Evolutionary conservation across 2,329 filamentous ascomycete genomes (phyloP).

Genomic region (Nigrospora osmanthi): DNA sequence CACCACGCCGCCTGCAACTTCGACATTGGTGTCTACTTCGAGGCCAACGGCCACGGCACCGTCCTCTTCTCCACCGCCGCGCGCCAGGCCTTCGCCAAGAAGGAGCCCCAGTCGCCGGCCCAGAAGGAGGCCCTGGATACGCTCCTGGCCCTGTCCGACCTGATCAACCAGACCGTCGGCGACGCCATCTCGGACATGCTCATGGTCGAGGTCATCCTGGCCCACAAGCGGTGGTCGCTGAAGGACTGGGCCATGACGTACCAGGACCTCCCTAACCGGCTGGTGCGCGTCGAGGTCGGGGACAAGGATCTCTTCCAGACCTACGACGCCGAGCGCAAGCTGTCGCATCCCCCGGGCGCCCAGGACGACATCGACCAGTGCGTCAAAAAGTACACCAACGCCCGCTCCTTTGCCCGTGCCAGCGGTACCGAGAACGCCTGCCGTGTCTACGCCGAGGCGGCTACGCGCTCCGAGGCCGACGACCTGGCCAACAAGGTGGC

Average conservation of each 20-base stretch:
- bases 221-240: constrained; percentile 86
- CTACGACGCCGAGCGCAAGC: constrained; percentile 82
- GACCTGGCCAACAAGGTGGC: constrained; percentile 82
- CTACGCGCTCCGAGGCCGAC: constrained; percentile 80
- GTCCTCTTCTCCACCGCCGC: constrained; percentile 88
- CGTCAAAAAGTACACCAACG: constrained; percentile 86
- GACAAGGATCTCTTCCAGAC: constrained; percentile 87
- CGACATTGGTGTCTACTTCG: constrained; percentile 92
- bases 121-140: constrained; percentile 85
- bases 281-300: constrained; percentile 85
- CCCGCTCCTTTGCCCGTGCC: constrained; percentile 82
- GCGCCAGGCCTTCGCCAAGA: constrained; percentile 67
- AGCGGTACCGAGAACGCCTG: constrained; percentile 78
- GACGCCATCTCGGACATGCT: constrained; percentile 95
- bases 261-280: constrained; percentile 85
- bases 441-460: constrained; percentile 79
- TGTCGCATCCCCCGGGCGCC: constrained; percentile 69
- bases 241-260: constrained; percentile 92
- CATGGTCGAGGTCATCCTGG: constrained; percentile 90
- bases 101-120: constrained; percentile 80
- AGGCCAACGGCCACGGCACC: constrained; percentile 96
- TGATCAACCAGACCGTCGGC: constrained; percentile 97
- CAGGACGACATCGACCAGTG: constrained; percentile 82
- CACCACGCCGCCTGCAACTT: constrained; percentile 95
- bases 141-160: constrained; percentile 72